Conservation (phyloP, 768 basidiomycete genomes). For the Butyriboletus loyo region DNA sequence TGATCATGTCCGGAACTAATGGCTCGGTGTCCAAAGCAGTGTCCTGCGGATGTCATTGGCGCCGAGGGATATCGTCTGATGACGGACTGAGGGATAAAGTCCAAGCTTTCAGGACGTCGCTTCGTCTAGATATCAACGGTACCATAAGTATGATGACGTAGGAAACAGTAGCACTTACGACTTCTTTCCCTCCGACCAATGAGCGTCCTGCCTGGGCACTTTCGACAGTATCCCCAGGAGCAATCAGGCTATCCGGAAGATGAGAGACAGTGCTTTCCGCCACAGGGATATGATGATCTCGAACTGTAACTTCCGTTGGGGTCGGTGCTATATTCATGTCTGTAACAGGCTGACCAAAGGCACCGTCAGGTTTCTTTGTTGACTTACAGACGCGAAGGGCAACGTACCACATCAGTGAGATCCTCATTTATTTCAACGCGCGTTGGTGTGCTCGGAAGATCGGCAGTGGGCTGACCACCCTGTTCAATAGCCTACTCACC, state of each 20-base stretch:
- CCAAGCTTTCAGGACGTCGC: constrained; percentile 20
- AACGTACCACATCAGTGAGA: constrained; percentile 5
- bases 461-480: not conserved
- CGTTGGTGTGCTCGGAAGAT: not conserved
- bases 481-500: not conserved
- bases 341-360: constrained; percentile 1
- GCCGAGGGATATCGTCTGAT: constrained; percentile 21
- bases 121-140: constrained; percentile 1
- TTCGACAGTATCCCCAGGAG: not conserved
- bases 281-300: not conserved
- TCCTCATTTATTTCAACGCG: not conserved
- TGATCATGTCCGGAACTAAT: not conserved
- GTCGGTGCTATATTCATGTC: not conserved
- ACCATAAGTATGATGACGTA: not conserved
- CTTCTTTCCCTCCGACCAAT: not conserved
- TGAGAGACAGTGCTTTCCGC: not conserved
- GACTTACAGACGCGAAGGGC: not conserved
- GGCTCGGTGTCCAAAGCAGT: not conserved
- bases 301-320: not conserved
- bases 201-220: not conserved
- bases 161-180: constrained; percentile 6
- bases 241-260: not conserved
- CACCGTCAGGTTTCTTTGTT: not conserved
- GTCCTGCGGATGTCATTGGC: not conserved
- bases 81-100: constrained; percentile 27